A percentile compares a stretch with the other conserved stretches of the same genome.
Evolutionary conservation across 148 eudicot species (phyloP).

Genomic region (Cornus florida): DNA sequence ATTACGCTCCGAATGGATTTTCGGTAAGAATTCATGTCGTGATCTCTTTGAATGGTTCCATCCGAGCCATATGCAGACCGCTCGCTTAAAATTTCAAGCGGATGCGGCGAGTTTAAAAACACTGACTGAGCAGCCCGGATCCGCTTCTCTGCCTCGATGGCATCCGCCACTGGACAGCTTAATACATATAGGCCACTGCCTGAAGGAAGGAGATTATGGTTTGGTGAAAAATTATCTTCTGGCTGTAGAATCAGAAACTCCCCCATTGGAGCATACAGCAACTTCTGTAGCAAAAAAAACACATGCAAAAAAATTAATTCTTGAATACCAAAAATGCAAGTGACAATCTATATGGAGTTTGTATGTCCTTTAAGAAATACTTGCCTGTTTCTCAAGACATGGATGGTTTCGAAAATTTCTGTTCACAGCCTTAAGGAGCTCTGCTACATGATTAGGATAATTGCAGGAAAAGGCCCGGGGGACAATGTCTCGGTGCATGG

Average conservation of each 20-base stretch:
- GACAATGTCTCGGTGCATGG: slow-evolving; percentile 95
- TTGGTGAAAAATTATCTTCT: slow-evolving; percentile 75
- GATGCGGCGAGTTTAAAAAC: slow-evolving; percentile 87
- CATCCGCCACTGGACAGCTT: slow-evolving; percentile 38
- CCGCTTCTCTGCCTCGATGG: slow-evolving; percentile 52
- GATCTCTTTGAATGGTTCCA: slow-evolving; percentile 80
- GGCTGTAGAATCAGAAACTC: slow-evolving; percentile 91
- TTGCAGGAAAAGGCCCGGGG: slow-evolving; percentile 96
- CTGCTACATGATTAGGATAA: slow-evolving; percentile 86
- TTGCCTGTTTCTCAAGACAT: slow-evolving; percentile 80
- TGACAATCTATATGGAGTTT: neutral
- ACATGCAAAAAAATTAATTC: neutral
- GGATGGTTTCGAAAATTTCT: slow-evolving; percentile 86
- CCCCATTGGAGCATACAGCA: slow-evolving; percentile 90
- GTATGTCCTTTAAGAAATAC: neutral
- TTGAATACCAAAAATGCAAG: neutral
- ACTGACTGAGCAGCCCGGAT: slow-evolving; percentile 60
- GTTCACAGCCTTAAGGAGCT: slow-evolving; percentile 85
- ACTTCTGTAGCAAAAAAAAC: slow-evolving; percentile 45
- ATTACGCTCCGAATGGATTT: slow-evolving; percentile 62
- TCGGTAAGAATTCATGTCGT: slow-evolving; percentile 79
- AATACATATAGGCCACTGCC: slow-evolving; percentile 82
- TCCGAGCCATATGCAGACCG: slow-evolving; percentile 82
- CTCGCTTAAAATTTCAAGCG: slow-evolving; percentile 88
- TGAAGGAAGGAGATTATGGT: slow-evolving; percentile 78